Evolutionary conservation across 169 alveolate genomes (phyloP).

Genomic region (Eimeria maxima): DNA sequence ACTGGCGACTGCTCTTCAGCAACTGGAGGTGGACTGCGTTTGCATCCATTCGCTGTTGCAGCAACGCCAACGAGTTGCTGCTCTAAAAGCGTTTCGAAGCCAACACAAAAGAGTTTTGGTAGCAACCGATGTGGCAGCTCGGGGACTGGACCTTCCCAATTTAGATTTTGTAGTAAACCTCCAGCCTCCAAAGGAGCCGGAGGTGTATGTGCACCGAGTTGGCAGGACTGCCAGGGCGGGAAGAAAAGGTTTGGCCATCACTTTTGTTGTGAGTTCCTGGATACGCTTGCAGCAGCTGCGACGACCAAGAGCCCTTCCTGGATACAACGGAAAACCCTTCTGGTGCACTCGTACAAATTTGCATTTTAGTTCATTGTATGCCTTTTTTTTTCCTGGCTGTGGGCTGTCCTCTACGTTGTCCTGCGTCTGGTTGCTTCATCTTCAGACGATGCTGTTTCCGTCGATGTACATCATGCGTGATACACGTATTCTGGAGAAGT

Average conservation of each 20-base stretch:
- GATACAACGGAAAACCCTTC: neutral
- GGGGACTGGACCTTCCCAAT: conserved; percentile 99
- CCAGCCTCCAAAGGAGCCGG: conserved; percentile 96
- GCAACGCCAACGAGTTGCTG: conserved; percentile 96
- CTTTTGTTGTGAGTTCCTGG: conserved; percentile 76
- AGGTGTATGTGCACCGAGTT: conserved; percentile 97
- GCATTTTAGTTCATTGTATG: neutral
- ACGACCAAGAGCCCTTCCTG: neutral
- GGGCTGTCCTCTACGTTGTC: neutral
- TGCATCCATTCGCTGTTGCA: conserved; percentile 98
- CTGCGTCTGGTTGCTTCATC: neutral
- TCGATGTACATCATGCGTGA: neutral
- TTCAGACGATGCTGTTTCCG: neutral
- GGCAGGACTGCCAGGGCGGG: conserved; percentile 99
- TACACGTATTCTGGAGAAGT: neutral
- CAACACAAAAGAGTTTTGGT: conserved; percentile 93
- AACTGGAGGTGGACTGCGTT: conserved; percentile 96
- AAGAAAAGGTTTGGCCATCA: conserved; percentile 93
- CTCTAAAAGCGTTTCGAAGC: conserved; percentile 96
- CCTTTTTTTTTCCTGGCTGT: neutral
- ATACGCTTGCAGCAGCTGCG: neutral
- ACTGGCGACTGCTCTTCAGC: conserved; percentile 94
- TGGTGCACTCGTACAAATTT: neutral
- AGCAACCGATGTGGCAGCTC: conserved; percentile 98
- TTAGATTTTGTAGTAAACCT: conserved; percentile 97